A percentile compares a stretch with the other conserved stretches of the same genome.
These are phyloP conservation scores for Hibiscus syriacus DNA, from an alignment of 345 rosid genomes.

Conservation along the genomic window DNA sequence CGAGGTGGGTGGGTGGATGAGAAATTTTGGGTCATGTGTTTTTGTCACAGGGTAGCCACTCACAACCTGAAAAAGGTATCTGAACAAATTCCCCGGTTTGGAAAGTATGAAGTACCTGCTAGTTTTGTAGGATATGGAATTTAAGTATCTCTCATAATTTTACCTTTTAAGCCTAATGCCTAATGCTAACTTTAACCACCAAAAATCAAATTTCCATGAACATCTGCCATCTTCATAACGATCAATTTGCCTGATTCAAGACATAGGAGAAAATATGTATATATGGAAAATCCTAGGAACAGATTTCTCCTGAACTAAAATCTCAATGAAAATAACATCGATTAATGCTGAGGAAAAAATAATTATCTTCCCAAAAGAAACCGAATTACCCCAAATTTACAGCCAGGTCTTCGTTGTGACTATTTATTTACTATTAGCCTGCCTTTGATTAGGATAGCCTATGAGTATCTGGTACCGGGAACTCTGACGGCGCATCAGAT, in stretches of 20 bases:
- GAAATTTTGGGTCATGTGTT: neutral
- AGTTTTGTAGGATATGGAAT: too few relatives aligned
- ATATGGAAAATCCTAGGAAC: neutral
- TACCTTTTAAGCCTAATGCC: neutral
- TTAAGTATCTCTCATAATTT: neutral
- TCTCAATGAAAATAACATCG: constrained; percentile 1
- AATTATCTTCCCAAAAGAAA: neutral
- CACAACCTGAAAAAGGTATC: neutral
- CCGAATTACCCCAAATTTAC: constrained; percentile 6
- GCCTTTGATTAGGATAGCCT: neutral
- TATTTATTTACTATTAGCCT: neutral
- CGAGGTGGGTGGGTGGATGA: neutral
- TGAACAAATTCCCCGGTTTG: neutral
- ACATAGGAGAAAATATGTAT: neutral
- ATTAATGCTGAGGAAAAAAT: neutral
- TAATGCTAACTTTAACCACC: neutral
- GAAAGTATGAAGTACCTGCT: neutral
- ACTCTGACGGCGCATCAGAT: neutral
- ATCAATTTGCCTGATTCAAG: too few relatives aligned
- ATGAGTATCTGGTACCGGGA: neutral
- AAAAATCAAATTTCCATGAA: too few relatives aligned
- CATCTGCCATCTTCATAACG: too few relatives aligned
- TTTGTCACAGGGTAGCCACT: constrained; percentile 7
- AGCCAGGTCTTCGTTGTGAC: neutral
- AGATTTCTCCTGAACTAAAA: constrained; percentile 4